Evolutionary conservation across 2,329 filamentous ascomycete species (phyloP).

Genomic region (Calonectria hawksworthii): DNA sequence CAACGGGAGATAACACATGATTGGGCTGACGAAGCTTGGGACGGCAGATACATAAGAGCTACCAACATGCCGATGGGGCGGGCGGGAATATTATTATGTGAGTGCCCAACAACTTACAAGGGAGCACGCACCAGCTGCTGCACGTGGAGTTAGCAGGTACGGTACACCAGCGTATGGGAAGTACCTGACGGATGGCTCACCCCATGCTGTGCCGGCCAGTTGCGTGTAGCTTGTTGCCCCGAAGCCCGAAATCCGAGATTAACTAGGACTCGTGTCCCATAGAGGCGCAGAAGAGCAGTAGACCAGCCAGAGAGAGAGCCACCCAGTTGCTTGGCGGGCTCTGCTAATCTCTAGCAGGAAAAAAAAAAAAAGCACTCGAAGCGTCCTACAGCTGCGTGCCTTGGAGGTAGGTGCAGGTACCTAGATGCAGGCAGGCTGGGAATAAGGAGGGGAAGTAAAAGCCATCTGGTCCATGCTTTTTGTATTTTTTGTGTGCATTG

Average conservation of each 20-base stretch:
- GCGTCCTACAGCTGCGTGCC: background rate
- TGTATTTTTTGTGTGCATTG: slow-evolving; percentile 14
- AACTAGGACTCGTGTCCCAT: background rate
- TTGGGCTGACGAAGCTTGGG: background rate
- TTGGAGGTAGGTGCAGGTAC: background rate
- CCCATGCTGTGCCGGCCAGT: background rate
- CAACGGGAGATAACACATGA: background rate
- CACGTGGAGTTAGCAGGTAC: slow-evolving; percentile 7
- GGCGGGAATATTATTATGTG: slow-evolving; percentile 13
- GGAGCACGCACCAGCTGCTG: background rate
- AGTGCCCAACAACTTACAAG: slow-evolving; percentile 7
- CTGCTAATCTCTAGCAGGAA: background rate
- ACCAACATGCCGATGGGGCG: background rate
- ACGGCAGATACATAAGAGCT: background rate
- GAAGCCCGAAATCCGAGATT: background rate
- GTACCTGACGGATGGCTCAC: background rate
- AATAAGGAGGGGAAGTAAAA: slow-evolving; percentile 9
- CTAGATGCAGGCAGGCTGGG: background rate
- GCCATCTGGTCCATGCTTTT: slow-evolving; percentile 26
- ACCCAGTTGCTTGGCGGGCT: background rate
- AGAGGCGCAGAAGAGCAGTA: background rate
- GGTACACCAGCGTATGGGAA: background rate
- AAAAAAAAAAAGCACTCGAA: background rate
- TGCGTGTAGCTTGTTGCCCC: background rate
- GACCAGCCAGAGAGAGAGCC: background rate